phyloP scores from a whole-genome alignment of 2,329 filamentous ascomycete genomes.

The Fusarium staphyleae region DNA sequence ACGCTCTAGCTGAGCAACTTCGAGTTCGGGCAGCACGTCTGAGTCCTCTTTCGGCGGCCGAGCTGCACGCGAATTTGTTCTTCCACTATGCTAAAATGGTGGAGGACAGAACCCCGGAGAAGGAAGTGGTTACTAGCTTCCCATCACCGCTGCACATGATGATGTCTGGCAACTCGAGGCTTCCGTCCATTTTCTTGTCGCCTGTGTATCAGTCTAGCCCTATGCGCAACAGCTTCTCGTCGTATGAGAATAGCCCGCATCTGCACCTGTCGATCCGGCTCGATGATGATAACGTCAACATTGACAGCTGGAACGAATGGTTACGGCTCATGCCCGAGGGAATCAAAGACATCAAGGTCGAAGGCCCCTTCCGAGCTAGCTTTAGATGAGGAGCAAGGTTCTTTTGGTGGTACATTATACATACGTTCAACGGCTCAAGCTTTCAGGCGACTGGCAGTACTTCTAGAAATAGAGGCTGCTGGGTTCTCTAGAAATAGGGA shows the following conservation, averaged over 20 bases:
- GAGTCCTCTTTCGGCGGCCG: conserved; percentile 57
- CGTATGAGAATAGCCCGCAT: conserved; percentile 55
- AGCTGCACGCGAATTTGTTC: conserved; percentile 62
- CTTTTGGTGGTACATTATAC: not conserved
- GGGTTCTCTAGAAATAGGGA: conserved; percentile 9
- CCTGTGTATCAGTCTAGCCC: conserved; percentile 55
- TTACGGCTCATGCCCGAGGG: conserved; percentile 64
- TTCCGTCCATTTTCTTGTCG: conserved; percentile 64
- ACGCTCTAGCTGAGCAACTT: conserved; percentile 57
- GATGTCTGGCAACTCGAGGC: conserved; percentile 58
- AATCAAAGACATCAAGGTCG: conserved; percentile 62
- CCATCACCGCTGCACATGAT: conserved; percentile 64
- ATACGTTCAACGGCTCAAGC: conserved; percentile 8
- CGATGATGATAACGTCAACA: conserved; percentile 58
- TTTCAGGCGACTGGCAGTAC: not conserved
- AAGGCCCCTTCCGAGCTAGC: conserved; percentile 54
- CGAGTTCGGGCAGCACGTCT: conserved; percentile 55
- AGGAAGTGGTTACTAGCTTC: conserved; percentile 56
- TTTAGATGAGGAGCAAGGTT: conserved; percentile 32
- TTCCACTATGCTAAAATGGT: conserved; percentile 60
- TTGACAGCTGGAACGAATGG: conserved; percentile 65
- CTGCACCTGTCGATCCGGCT: conserved; percentile 60
- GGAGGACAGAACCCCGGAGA: conserved; percentile 57
- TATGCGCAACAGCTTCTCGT: conserved; percentile 48
- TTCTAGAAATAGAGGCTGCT: conserved; percentile 21